Conservation (phyloP, 2,329 filamentous ascomycete species). For the Fusarium armeniacum region DNA sequence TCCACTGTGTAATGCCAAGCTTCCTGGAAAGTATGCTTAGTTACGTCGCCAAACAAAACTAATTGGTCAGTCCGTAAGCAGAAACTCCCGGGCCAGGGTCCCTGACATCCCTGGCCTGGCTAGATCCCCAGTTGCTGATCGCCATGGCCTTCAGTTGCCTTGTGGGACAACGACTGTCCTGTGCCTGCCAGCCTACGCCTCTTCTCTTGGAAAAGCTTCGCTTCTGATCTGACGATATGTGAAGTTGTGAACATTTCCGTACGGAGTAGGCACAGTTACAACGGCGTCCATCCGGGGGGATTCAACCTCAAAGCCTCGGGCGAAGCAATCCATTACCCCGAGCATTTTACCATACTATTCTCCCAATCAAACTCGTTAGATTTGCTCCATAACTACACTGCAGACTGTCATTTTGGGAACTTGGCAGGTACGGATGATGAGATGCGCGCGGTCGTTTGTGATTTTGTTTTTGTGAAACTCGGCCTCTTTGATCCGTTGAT, state of each 20-base stretch:
- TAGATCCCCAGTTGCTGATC: constrained; percentile 33
- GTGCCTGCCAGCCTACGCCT: constrained; percentile 1
- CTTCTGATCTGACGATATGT: constrained; percentile 8
- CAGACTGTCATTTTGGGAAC: constrained; percentile 1
- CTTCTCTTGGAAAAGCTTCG: constrained; percentile 22
- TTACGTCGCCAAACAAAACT: not conserved
- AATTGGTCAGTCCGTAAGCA: constrained; percentile 32
- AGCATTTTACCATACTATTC: not conserved
- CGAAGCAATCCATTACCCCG: not conserved
- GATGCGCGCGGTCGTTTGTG: not conserved
- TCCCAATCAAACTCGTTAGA: not conserved
- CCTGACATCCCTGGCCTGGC: constrained; percentile 11
- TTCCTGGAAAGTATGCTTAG: constrained; percentile 15
- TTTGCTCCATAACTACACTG: not conserved
- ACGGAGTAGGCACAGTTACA: not conserved
- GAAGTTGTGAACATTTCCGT: constrained; percentile 4
- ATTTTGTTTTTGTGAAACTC: constrained; percentile 12
- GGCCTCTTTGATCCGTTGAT: constrained; percentile 18
- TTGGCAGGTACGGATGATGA: constrained; percentile 29
- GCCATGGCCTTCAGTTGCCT: constrained; percentile 21
- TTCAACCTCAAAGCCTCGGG: not conserved
- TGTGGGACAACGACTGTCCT: constrained; percentile 23
- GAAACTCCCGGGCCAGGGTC: constrained; percentile 30
- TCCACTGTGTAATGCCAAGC: constrained; percentile 26
- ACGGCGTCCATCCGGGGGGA: not conserved